Conservation (phyloP, 306 rosid genomes). For the Carpinus fangiana region DNA sequence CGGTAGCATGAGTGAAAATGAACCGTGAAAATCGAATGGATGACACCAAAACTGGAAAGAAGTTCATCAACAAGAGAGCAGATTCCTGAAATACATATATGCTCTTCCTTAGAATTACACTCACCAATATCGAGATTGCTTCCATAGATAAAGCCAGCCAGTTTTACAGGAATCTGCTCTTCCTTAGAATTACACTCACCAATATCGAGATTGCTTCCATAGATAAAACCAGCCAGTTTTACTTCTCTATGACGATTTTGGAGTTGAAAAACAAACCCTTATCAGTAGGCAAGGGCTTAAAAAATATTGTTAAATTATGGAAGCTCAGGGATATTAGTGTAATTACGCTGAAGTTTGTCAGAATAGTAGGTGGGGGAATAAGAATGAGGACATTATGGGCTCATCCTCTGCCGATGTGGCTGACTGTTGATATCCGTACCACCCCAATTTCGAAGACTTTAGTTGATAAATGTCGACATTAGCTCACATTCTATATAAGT, state of each 20-base stretch:
- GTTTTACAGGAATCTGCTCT: slow-evolving; percentile 41
- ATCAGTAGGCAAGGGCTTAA: background rate
- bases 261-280: background rate
- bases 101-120: slow-evolving; percentile 55
- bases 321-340: slow-evolving; percentile 12
- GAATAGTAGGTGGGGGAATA: background rate
- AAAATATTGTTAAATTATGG: background rate
- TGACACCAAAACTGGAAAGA: slow-evolving; percentile 42
- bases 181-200: slow-evolving; percentile 50
- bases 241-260: slow-evolving; percentile 6
- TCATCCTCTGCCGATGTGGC: background rate
- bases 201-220: slow-evolving; percentile 39
- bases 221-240: slow-evolving; percentile 35
- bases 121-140: slow-evolving; percentile 38
- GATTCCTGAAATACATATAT: slow-evolving; percentile 42
- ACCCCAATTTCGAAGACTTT: background rate
- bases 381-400: slow-evolving; percentile 41
- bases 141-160: slow-evolving; percentile 38
- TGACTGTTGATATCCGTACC: background rate
- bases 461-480: slow-evolving; percentile 11
- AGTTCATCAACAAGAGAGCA: slow-evolving; percentile 31
- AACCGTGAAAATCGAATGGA: slow-evolving; percentile 30
- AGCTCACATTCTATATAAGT: no score
- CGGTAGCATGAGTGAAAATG: slow-evolving; percentile 24
- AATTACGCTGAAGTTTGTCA: background rate